These are phyloP conservation scores for Chalciporus sp. DNA, from an alignment of 1,284 basidiomycete species.

Conservation along the genomic window DNA sequence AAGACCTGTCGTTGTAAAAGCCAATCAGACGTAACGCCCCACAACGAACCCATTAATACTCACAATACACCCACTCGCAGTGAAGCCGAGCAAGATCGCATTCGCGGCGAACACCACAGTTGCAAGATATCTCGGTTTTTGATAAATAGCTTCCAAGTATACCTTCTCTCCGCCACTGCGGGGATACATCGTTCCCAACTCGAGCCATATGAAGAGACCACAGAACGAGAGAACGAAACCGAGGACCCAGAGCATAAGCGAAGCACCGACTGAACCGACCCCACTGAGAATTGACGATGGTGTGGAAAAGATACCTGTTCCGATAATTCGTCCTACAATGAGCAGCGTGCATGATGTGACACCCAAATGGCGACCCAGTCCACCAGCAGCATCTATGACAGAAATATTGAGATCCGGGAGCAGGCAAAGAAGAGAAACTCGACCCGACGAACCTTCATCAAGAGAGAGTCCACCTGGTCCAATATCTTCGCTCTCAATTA, in stretches of 20 bases:
- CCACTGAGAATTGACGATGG: conserved; percentile 56
- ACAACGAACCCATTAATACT: conserved; percentile 16
- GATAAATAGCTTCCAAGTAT: conserved; percentile 54
- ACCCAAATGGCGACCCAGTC: conserved; percentile 53
- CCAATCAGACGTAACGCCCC: not conserved
- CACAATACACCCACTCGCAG: conserved; percentile 59
- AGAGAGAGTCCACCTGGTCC: conserved; percentile 28
- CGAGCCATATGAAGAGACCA: conserved; percentile 59
- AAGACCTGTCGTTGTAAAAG: conserved; percentile 29
- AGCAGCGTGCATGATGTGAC: conserved; percentile 52
- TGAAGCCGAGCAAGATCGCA: conserved; percentile 53
- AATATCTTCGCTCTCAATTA: conserved; percentile 4
- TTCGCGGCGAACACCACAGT: conserved; percentile 51
- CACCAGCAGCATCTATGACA: conserved; percentile 43
- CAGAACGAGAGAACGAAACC: conserved; percentile 54
- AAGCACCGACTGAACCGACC: conserved; percentile 54
- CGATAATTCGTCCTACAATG: conserved; percentile 55
- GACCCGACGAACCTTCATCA: conserved; percentile 30
- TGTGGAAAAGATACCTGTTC: conserved; percentile 67
- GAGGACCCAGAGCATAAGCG: conserved; percentile 58
- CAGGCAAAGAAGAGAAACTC: not conserved
- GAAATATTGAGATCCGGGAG: not conserved
- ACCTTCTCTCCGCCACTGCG: conserved; percentile 59
- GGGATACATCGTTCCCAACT: conserved; percentile 56
- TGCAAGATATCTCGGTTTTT: conserved; percentile 47